Percentiles rank a stretch among this genome's conserved stretches.
Conservation (phyloP, 2,329 filamentous ascomycete genomes). For the Fusarium torreyae region DNA sequence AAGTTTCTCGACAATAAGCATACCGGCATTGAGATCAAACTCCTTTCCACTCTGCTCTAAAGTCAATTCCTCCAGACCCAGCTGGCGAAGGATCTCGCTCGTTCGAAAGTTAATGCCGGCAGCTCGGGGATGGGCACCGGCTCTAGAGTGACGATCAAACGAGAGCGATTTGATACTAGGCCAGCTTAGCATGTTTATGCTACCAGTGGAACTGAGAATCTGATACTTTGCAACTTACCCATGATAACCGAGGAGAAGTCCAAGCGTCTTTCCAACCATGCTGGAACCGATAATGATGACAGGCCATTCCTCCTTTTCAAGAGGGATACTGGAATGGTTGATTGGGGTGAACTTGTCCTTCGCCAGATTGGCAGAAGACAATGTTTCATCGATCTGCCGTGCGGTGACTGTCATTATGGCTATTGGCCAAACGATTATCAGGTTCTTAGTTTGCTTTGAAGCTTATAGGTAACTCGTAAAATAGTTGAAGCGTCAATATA, state of each 20-base stretch:
- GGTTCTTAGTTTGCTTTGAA: too few relatives aligned
- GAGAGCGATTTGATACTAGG: background rate
- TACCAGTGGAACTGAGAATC: too few relatives aligned
- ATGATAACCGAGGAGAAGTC: slow-evolving; percentile 7
- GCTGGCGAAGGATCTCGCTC: background rate
- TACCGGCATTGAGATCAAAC: background rate
- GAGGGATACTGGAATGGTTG: background rate
- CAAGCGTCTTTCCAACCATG: slow-evolving; percentile 10
- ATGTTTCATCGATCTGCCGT: background rate
- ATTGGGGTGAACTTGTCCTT: background rate
- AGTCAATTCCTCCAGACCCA: background rate
- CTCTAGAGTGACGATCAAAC: slow-evolving; percentile 1
- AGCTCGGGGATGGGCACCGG: slow-evolving; percentile 1
- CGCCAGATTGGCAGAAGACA: background rate
- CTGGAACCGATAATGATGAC: slow-evolving; percentile 10
- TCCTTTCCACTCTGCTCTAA: slow-evolving; percentile 5
- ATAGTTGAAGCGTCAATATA: too few relatives aligned
- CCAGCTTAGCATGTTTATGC: too few relatives aligned
- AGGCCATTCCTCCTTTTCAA: slow-evolving; percentile 5
- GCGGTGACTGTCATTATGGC: background rate
- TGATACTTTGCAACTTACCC: background rate
- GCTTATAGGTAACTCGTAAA: too few relatives aligned
- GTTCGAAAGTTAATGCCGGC: slow-evolving; percentile 4
- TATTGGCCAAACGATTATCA: too few relatives aligned
- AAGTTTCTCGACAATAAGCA: background rate